Base-by-base conservation (phyloP, 352 stramenopile genomes). In the Phytopythium oedochilum region DNA sequence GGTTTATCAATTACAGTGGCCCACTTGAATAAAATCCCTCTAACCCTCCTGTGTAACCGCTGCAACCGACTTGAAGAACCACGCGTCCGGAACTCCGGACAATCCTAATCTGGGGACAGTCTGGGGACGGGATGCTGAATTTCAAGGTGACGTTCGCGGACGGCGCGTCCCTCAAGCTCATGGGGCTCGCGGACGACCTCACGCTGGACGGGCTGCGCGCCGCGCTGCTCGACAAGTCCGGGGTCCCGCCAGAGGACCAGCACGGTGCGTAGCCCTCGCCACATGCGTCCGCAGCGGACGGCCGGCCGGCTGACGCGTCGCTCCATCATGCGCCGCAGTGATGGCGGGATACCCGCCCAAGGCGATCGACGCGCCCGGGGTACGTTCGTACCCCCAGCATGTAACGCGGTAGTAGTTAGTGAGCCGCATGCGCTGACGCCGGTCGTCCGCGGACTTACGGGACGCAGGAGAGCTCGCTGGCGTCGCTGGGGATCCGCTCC, bases 71-170 rank as follows among this genome's bases (percentile, higher is more conserved):
- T n/a, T n/a, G n/a, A n/a, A n/a, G n/a, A n/a, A n/a, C n/a, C n/a
- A n/a, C n/a, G n/a, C n/a, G n/a, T n/a, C n/a, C n/a, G n/a, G n/a
- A n/a, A n/a, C n/a, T n/a, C n/a, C n/a, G n/a, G n/a, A n/a, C n/a
- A n/a, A n/a, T n/a, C n/a, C n/a, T n/a, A n/a, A n/a, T n/a, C n/a
- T n/a, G n/a, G n/a, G n/a, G n/a, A n/a, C n/a, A n/a, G n/a, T n/a
- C n/a, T n/a, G n/a, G n/a, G n/a, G n/a, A n/a, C n/a, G n/a, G n/a
- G n/a, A 52, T 49, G 48, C 48, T 77, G 56, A 74, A 77, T 55
- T 89, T 89, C 61, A 92, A 92, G 46, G 76, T 88, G 45, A 88
- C 76, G 42, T 92, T 88, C 64, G 70, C 81, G 11, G 68, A 88
- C 61, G 81, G 81, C 49, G 71, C 76, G 46, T 88, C 81, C n/a